Evolutionary conservation across 2,329 filamentous ascomycete genomes (phyloP), one percentile per base, ranked within the genome.

Genomic region (Nectriaceae sp.): DNA sequence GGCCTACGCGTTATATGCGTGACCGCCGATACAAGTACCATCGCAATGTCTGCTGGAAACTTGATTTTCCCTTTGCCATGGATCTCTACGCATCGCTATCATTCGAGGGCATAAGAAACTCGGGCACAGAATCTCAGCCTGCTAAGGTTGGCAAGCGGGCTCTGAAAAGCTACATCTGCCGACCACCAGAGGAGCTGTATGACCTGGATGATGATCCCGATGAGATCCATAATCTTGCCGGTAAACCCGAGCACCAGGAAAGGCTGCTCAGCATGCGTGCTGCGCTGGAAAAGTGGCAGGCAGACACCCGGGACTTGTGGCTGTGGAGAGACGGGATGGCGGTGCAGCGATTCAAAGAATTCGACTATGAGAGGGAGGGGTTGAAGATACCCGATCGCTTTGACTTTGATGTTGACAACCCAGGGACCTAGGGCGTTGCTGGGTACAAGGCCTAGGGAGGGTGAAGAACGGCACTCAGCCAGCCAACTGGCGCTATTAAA

Each of bases 51-150:
- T 70, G 71, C 13, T 78, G 73, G 73, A 63, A 67, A 3, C 69
- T 79, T 0, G 75, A 78, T 47, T 78, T 79, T 49, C 72, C 75
- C 2, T 75, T 79, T 41, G 69, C 73, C 0, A 68, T 65, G 11
- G 76, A 78, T 51, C 60, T 79, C 1, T 78, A 77, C 47, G 70
- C 62, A 4, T 70, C 64, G 1, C 55, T 76, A 6, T 66, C 69
- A 0, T 78, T 69, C 59, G 74, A 79, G 15, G 73, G 66, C 0
- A 69, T 76, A 22, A 70, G 75, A 1, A 75, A 76, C 45, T 49
- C 60, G 3, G 48, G 42, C n/a, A 47, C 46, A 4, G 39, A 47
- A 2, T 38, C 35, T 0, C 49, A 41, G 18, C 47, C 50, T 5
- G 44, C 47, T 16, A 58, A 50, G 48, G 54, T 78, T 21, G 75